Evolutionary conservation across 176 grass and related monocot genomes (phyloP).

Genomic region (Oryza australiensis): DNA sequence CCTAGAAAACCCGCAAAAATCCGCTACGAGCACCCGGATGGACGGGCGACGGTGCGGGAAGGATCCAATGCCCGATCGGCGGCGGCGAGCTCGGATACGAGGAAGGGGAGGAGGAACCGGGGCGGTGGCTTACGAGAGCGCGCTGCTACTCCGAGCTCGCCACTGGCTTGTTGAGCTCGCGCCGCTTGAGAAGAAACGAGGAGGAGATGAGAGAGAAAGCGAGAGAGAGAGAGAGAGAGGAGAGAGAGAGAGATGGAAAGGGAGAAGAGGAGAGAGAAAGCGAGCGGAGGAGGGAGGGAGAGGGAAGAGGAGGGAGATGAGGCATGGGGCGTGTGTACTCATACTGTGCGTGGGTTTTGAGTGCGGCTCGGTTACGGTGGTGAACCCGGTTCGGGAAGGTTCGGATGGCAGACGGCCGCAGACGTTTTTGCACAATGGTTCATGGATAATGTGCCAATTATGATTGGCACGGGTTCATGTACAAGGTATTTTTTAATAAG

Average conservation of each 20-base stretch:
- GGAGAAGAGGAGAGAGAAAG: background rate
- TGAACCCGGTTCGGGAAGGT: slow-evolving; percentile 40
- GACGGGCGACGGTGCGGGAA: slow-evolving; percentile 10
- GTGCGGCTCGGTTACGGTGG: slow-evolving; percentile 34
- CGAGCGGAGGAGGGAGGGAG: too few relatives aligned
- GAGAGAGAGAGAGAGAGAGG: too few relatives aligned
- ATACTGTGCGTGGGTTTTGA: slow-evolving; percentile 15
- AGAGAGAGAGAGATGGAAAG: too few relatives aligned
- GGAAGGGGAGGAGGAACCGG: background rate
- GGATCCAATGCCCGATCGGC: slow-evolving; percentile 41
- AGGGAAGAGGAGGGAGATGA: background rate
- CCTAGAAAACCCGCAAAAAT: background rate
- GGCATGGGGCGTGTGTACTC: too few relatives aligned
- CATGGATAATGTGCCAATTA: background rate
- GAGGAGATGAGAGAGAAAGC: too few relatives aligned
- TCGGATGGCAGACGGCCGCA: slow-evolving; percentile 41
- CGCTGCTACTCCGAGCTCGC: background rate
- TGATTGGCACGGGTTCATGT: background rate
- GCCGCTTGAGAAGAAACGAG: slow-evolving; percentile 36
- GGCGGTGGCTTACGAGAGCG: background rate
- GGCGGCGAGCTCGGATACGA: background rate
- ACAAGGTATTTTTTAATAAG: too few relatives aligned
- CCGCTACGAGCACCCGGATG: slow-evolving; percentile 3
- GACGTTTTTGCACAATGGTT: background rate
- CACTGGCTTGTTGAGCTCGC: slow-evolving; percentile 15